Percentiles rank a stretch among this genome's conserved stretches.
Conservation (phyloP, 805 yeast genomes). For the Ogataea ganodermae region DNA sequence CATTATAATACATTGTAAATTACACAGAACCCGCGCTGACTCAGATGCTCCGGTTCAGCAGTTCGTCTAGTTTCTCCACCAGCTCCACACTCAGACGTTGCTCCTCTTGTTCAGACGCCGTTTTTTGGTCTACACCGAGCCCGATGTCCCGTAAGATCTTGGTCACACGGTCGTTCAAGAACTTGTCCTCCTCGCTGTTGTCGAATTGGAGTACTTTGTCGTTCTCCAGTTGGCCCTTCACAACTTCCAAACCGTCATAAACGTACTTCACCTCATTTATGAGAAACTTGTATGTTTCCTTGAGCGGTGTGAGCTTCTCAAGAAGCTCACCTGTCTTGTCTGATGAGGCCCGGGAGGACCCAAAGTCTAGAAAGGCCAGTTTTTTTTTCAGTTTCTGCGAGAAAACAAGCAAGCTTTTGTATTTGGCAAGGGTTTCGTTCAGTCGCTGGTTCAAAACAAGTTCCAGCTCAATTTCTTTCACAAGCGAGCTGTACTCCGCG, state of each 20-base stretch:
- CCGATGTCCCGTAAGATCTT: conserved; percentile 16
- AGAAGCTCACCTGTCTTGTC: conserved; percentile 7
- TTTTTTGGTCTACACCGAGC: neutral
- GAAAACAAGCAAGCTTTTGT: conserved; percentile 38
- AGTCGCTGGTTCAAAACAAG: conserved; percentile 44
- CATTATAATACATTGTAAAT: conserved; percentile 5
- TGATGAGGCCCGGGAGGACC: conserved; percentile 1
- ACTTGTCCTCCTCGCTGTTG: conserved; percentile 22
- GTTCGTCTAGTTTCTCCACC: conserved; percentile 16
- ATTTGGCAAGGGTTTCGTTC: conserved; percentile 41
- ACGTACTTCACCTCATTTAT: conserved; percentile 25
- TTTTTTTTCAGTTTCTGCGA: conserved; percentile 23
- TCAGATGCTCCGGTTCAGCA: conserved; percentile 10
- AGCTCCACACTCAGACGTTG: conserved; percentile 13
- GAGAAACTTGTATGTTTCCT: conserved; percentile 31
- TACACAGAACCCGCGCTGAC: neutral
- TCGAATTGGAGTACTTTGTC: conserved; percentile 10
- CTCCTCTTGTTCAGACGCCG: neutral
- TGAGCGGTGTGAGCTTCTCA: conserved; percentile 28
- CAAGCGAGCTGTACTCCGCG: conserved; percentile 31
- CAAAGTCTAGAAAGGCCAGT: conserved; percentile 17
- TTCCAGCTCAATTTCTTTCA: conserved; percentile 45
- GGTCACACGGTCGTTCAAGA: conserved; percentile 21
- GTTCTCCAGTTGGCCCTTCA: conserved; percentile 15
- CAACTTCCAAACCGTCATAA: conserved; percentile 21